These are phyloP conservation scores for Apiospora sp. DNA, from an alignment of 2,329 filamentous ascomycete genomes.

Conservation along the genomic window DNA sequence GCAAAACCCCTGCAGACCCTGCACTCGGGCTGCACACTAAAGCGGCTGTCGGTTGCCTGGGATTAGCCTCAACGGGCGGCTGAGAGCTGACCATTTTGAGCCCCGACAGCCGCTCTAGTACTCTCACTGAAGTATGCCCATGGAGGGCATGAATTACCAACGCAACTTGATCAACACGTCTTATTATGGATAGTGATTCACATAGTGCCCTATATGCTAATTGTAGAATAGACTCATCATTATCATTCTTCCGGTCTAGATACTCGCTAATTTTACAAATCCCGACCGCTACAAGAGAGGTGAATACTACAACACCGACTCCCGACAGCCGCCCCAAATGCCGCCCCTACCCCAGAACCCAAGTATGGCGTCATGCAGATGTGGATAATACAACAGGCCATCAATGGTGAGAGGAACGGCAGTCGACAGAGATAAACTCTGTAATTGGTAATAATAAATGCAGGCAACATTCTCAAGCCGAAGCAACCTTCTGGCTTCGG, in stretches of 20 bases:
- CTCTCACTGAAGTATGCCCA: not conserved
- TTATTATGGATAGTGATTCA: too few relatives aligned
- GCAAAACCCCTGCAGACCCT: slow-evolving; percentile 15
- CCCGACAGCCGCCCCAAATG: slow-evolving; percentile 9
- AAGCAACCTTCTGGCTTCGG: slow-evolving; percentile 37
- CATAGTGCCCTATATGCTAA: too few relatives aligned
- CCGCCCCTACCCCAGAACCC: slow-evolving; percentile 8
- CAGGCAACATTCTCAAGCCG: slow-evolving; percentile 16
- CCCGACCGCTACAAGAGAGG: not conserved
- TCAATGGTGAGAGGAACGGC: not conserved
- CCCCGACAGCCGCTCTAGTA: slow-evolving; percentile 19
- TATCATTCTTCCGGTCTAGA: not conserved
- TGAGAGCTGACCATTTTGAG: not conserved
- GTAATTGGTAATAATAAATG: slow-evolving; percentile 15
- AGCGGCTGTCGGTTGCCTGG: slow-evolving; percentile 18
- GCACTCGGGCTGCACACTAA: slow-evolving; percentile 9
- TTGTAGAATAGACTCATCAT: not conserved
- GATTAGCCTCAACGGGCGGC: slow-evolving; percentile 26
- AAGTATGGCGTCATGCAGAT: slow-evolving; percentile 24
- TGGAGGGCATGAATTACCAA: not conserved
- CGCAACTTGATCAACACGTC: not conserved
- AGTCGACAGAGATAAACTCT: slow-evolving; percentile 15
- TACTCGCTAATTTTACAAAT: not conserved
- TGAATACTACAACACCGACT: slow-evolving; percentile 4
- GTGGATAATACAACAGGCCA: slow-evolving; percentile 21